A percentile compares a stretch with the other conserved stretches of the same genome.
These are phyloP conservation scores for Cystobasidium slooffiae DNA, from an alignment of 1,284 basidiomycete genomes.

Conservation along the genomic window DNA sequence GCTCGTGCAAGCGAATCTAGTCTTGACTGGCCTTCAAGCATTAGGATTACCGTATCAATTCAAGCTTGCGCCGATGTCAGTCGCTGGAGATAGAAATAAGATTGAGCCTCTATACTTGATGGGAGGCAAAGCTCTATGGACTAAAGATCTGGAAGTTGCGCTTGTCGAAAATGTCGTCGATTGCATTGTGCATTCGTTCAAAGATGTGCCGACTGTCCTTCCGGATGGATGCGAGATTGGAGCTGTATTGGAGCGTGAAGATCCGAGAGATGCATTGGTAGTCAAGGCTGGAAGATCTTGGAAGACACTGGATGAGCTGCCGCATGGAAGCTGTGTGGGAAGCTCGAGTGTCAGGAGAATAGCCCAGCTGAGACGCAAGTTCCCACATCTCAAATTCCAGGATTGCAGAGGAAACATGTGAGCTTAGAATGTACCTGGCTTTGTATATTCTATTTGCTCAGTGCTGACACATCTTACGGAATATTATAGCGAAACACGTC, in stretches of 20 bases:
- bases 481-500: constrained; percentile 73
- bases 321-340: constrained; percentile 85
- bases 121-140: constrained; percentile 81
- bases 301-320: constrained; percentile 79
- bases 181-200: constrained; percentile 90
- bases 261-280: constrained; percentile 86
- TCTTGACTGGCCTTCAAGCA: constrained; percentile 64
- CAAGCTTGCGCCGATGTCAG: constrained; percentile 78
- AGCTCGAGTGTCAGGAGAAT: constrained; percentile 92
- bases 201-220: constrained; percentile 89
- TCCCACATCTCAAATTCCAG: constrained; percentile 78
- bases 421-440: constrained; percentile 54
- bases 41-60: constrained; percentile 63
- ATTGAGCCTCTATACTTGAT: constrained; percentile 64
- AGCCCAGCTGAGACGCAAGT: constrained; percentile 82
- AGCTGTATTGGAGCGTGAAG: constrained; percentile 83
- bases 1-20: constrained; percentile 79
- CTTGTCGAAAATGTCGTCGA: constrained; percentile 76
- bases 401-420: constrained; percentile 86
- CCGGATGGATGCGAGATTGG: constrained; percentile 84
- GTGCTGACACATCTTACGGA: background rate
- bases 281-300: constrained; percentile 77
- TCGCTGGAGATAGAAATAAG: constrained; percentile 89
- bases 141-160: constrained; percentile 88
- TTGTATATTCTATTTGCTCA: background rate